A percentile compares a stretch with the other conserved stretches of the same genome.
Conservation (phyloP, 495 filamentous ascomycete species). For the Penicillium paradoxum region DNA sequence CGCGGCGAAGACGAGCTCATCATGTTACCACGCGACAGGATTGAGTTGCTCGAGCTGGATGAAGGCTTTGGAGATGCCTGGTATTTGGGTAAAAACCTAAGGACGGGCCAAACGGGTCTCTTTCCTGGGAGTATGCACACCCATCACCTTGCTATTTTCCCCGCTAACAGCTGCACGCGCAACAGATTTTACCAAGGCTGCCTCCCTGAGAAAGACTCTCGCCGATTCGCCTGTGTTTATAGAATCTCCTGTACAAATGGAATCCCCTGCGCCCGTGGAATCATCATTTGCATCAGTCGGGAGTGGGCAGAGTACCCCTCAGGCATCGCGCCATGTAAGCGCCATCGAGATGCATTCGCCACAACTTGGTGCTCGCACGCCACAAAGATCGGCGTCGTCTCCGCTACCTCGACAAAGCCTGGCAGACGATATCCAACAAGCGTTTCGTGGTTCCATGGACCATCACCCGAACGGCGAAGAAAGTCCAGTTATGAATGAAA, state of each 20-base stretch:
- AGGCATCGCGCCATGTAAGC: slow-evolving; percentile 45
- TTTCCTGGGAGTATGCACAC: slow-evolving; percentile 76
- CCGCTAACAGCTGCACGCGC: background rate
- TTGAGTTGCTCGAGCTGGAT: slow-evolving; percentile 89
- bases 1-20: slow-evolving; percentile 90
- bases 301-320: slow-evolving; percentile 43
- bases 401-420: slow-evolving; percentile 39
- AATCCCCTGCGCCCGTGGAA: slow-evolving; percentile 15
- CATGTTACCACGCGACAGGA: slow-evolving; percentile 78
- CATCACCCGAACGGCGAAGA: slow-evolving; percentile 46
- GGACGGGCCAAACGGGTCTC: slow-evolving; percentile 70
- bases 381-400: slow-evolving; percentile 39
- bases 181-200: slow-evolving; percentile 19
- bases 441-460: slow-evolving; percentile 43
- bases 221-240: slow-evolving; percentile 25
- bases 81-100: slow-evolving; percentile 81
- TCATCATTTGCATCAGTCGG: slow-evolving; percentile 20
- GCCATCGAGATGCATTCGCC: slow-evolving; percentile 26
- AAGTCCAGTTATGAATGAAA: slow-evolving; percentile 93
- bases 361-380: slow-evolving; percentile 21
- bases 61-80: slow-evolving; percentile 98
- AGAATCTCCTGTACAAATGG: slow-evolving; percentile 22
- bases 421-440: slow-evolving; percentile 42
- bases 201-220: background rate
- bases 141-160: background rate